Evolutionary conservation across 2,329 filamentous ascomycete species (phyloP).

Genomic region (Rutstroemia sydowiana): DNA sequence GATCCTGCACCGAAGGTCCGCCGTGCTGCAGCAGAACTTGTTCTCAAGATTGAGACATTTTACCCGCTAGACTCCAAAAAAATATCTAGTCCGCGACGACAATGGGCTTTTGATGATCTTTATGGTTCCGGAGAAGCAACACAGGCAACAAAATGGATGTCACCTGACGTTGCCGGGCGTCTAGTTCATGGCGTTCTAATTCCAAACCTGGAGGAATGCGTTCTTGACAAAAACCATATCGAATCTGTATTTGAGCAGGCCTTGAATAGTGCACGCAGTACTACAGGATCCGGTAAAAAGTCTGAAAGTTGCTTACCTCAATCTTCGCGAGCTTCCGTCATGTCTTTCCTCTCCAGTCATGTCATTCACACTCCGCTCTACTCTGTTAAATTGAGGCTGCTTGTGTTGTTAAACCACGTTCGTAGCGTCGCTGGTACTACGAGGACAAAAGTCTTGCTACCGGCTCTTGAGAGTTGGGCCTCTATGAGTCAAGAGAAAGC

Average conservation of each 20-base stretch:
- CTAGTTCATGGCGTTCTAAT: constrained; percentile 61
- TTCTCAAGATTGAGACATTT: constrained; percentile 47
- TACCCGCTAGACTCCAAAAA: constrained; percentile 37
- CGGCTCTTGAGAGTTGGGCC: constrained; percentile 64
- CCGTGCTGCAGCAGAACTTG: constrained; percentile 62
- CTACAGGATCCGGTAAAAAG: constrained; percentile 36
- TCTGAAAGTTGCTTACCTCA: constrained; percentile 44
- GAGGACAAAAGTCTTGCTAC: constrained; percentile 69
- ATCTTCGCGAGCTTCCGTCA: constrained; percentile 54
- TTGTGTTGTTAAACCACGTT: constrained; percentile 65
- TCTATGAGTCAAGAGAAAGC: constrained; percentile 45
- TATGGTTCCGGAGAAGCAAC: constrained; percentile 51
- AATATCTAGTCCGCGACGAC: constrained; percentile 32
- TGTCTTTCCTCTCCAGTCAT: constrained; percentile 70
- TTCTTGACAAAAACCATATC: constrained; percentile 70
- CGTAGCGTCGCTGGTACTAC: constrained; percentile 63
- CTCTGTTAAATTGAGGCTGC: constrained; percentile 60
- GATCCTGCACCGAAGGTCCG: constrained; percentile 73
- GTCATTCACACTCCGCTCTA: constrained; percentile 60
- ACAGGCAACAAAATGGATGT: constrained; percentile 47
- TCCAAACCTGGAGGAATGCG: constrained; percentile 75
- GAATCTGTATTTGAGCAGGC: constrained; percentile 52
- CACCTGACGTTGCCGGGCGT: constrained; percentile 48
- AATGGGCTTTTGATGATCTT: constrained; percentile 56
- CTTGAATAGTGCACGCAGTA: constrained; percentile 46